Conservation (phyloP, 805 yeast genomes). For the Candida endomychidarum region DNA sequence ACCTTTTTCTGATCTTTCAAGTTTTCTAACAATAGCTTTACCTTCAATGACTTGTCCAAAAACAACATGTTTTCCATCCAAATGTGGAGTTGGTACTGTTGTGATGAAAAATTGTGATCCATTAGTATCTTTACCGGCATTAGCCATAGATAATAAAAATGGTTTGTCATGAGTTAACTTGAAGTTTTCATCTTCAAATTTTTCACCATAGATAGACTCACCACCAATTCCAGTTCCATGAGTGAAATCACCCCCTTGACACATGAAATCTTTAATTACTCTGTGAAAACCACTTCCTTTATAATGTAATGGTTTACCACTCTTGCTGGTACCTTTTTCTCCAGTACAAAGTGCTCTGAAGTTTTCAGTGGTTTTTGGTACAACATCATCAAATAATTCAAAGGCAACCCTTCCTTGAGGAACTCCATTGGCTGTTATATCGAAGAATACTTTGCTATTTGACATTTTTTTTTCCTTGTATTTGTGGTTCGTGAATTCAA, state of each 20-base stretch:
- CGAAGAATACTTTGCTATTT: constrained; percentile 66
- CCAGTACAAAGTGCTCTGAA: constrained; percentile 89
- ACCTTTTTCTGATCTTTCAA: constrained; percentile 71
- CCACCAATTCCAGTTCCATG: constrained; percentile 45
- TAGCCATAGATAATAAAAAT: constrained; percentile 92
- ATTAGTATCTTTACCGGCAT: constrained; percentile 92
- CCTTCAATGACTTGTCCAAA: constrained; percentile 87
- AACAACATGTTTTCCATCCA: constrained; percentile 94
- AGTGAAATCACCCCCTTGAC: constrained; percentile 85
- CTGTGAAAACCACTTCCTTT: constrained; percentile 92
- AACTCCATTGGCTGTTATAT: constrained; percentile 69
- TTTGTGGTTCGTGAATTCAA: background rate
- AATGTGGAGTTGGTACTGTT: constrained; percentile 88
- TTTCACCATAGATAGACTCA: constrained; percentile 46
- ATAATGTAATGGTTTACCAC: constrained; percentile 69
- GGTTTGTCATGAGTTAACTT: constrained; percentile 75
- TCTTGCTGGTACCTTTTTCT: constrained; percentile 64
- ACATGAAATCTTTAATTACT: constrained; percentile 85
- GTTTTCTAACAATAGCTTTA: constrained; percentile 71
- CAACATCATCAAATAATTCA: constrained; percentile 69
- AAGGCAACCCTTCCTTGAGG: constrained; percentile 76
- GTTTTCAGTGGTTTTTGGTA: constrained; percentile 88
- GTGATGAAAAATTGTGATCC: constrained; percentile 96
- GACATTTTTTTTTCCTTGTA: background rate
- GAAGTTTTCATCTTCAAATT: constrained; percentile 90